Base-by-base conservation (phyloP, 306 rosid genomes). In the Cucumis melo region DNA sequence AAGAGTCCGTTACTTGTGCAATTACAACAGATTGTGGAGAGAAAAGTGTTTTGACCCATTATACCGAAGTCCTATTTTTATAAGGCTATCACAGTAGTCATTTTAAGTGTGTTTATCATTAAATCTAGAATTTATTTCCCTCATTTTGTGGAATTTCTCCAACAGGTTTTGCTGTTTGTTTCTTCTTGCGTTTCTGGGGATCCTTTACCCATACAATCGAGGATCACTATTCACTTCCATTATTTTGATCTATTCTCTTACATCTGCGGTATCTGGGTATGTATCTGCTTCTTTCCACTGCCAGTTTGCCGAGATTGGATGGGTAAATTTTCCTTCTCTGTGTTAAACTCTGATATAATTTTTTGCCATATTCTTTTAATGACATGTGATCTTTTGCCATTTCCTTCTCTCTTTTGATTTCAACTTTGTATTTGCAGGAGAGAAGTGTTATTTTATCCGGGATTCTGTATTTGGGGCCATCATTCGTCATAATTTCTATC, bases 201-300 rank as follows among this genome's bases (percentile, higher is more conserved):
- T 81, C 75, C 85, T 93, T 75, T 88, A 88, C 84, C 96, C 96
- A 29, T 93, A 91, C 85, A 91, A 83, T 56, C 90, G 92, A 17
- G 98, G 98, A 80, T 87, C 90, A 74, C 87, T 89, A 42, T 82
- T 84, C 70, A 85, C 88, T 56, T 83, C 87, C 65, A 86, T 93
- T 57, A 83, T 87, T 79, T 59, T 87, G 67, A 77, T 83, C 19
- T 89, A 84, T 81, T 68, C 86, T 75, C 77, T 91, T 78, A 83
- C 96, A 14, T 86, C 96, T n/a, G 86, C 78, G 75, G 71, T 90
- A 83, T 85, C 91, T 29, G 96, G 98, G 19, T 91, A 89, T 85
- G 76, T 91, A 56, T 82, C 96, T 78, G 84, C 96, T 79, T 89
- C 96, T 83, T 89, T 93, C 82, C 81, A 87, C 79, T 80, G 81